Evolutionary conservation across 2,329 filamentous ascomycete species (phyloP).

Genomic region (Hypoxylon rubiginosum): DNA sequence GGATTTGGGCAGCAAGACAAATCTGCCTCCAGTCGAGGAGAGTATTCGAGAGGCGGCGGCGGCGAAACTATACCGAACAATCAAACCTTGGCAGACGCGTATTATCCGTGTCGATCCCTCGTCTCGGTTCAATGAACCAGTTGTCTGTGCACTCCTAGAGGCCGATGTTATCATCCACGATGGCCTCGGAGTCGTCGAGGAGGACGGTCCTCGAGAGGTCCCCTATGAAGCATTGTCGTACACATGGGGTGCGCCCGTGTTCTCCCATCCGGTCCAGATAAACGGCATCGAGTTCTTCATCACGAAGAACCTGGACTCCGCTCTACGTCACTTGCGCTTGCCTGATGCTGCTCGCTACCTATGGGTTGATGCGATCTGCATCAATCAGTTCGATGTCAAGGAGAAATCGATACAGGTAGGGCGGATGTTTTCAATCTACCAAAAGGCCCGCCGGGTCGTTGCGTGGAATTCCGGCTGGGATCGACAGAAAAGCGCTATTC

Average conservation of each 20-base stretch:
- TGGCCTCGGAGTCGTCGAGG: conserved; percentile 23
- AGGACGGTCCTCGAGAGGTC: conserved; percentile 18
- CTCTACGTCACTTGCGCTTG: conserved; percentile 27
- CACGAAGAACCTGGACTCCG: conserved; percentile 28
- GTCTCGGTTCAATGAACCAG: conserved; percentile 1
- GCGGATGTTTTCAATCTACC: conserved; percentile 26
- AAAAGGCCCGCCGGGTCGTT: conserved; percentile 25
- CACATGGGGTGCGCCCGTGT: conserved; percentile 29
- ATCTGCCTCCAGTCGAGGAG: conserved; percentile 12
- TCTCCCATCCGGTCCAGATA: conserved; percentile 20
- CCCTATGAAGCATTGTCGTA: conserved; percentile 33
- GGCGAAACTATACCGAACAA: conserved; percentile 14
- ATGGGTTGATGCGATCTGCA: conserved; percentile 35
- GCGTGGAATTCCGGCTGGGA: conserved; percentile 32
- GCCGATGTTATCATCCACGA: conserved; percentile 30
- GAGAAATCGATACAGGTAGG: conserved; percentile 29
- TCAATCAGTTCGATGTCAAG: conserved; percentile 13
- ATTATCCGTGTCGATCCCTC: conserved; percentile 26
- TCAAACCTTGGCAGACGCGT: conserved; percentile 28
- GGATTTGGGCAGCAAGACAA: not conserved
- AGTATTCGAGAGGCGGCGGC: conserved; percentile 17
- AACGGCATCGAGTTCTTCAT: conserved; percentile 23
- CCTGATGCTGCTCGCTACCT: conserved; percentile 14
- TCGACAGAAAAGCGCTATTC: conserved; percentile 11
- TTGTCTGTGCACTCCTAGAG: conserved; percentile 23